Conservation (phyloP, 176 grass and related monocot species). For the Oryza australiensis region DNA sequence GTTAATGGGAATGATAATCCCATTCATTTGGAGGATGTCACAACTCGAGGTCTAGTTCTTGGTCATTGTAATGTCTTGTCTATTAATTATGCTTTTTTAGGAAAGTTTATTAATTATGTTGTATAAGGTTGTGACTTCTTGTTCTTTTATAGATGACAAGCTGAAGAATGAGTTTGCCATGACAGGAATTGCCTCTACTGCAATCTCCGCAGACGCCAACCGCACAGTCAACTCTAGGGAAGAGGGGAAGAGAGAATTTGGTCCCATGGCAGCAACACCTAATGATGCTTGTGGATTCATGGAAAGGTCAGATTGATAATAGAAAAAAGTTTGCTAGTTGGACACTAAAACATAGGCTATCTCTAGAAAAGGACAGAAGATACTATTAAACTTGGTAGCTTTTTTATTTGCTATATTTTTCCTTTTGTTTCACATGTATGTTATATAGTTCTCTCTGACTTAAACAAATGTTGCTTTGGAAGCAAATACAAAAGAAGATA, state of each 20-base stretch:
- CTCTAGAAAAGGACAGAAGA: constrained; percentile 39
- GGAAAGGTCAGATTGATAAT: constrained; percentile 50
- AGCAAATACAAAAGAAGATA: constrained; percentile 35
- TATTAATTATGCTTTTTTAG: too few species aligned
- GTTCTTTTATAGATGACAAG: constrained; percentile 53
- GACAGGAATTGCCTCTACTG: constrained; percentile 6
- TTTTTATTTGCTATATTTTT: constrained; percentile 7
- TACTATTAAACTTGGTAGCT: not conserved
- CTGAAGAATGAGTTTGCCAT: constrained; percentile 26
- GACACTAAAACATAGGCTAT: constrained; percentile 24
- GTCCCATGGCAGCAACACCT: constrained; percentile 21
- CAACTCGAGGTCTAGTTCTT: constrained; percentile 44
- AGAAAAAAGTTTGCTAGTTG: too few species aligned
- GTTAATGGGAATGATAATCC: constrained; percentile 22
- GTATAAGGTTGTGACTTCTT: not conserved
- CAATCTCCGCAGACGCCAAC: not conserved
- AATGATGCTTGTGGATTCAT: constrained; percentile 55
- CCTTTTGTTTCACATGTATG: constrained; percentile 26
- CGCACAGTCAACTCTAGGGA: constrained; percentile 51
- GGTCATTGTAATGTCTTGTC: too few species aligned
- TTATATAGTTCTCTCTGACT: constrained; percentile 23
- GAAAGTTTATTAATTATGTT: too few species aligned
- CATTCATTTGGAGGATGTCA: constrained; percentile 32
- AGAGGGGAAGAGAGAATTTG: constrained; percentile 52
- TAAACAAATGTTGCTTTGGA: constrained; percentile 25